Conservation (phyloP, 2,329 filamentous ascomycete species). For the Colletotrichum trifolii region DNA sequence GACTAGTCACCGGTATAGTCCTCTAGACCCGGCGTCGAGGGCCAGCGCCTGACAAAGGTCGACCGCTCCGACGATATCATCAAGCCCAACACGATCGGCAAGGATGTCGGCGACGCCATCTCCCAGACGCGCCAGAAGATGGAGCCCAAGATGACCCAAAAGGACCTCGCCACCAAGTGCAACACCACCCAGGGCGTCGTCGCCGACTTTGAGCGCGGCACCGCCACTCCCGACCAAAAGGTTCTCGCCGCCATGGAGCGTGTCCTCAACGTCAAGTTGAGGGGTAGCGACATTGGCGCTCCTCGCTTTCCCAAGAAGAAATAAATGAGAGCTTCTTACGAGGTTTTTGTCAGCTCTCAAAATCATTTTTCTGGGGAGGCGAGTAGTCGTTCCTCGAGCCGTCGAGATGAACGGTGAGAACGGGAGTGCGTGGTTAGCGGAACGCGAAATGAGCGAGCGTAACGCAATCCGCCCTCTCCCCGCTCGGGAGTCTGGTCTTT, state of each 20-base stretch:
- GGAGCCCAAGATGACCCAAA: conserved; percentile 96
- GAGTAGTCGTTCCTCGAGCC: not conserved
- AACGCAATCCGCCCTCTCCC: not conserved
- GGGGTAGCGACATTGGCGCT: conserved; percentile 85
- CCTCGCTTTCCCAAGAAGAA: conserved; percentile 84
- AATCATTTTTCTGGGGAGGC: not conserved
- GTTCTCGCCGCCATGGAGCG: conserved; percentile 82
- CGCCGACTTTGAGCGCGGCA: conserved; percentile 86
- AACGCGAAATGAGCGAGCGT: not conserved
- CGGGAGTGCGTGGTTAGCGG: not conserved
- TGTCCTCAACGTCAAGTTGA: conserved; percentile 87
- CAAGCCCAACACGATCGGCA: conserved; percentile 92
- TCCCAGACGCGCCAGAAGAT: conserved; percentile 80
- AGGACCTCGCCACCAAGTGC: conserved; percentile 85
- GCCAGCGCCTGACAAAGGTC: conserved; percentile 97
- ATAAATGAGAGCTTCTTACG: conserved; percentile 41
- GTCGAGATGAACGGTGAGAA: not conserved
- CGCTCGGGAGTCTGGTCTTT: conserved; percentile 33
- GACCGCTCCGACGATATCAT: conserved; percentile 97
- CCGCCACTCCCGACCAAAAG: conserved; percentile 84
- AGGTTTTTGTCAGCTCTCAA: not conserved
- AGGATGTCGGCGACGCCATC: conserved; percentile 85
- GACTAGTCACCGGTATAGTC: conserved; percentile 48
- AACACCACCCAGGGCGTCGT: conserved; percentile 86
- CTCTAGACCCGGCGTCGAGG: conserved; percentile 73